A percentile compares a stretch with the other conserved stretches of the same genome.
Evolutionary conservation across 2,329 filamentous ascomycete species (phyloP).

Genomic region (Apiospora sp.): DNA sequence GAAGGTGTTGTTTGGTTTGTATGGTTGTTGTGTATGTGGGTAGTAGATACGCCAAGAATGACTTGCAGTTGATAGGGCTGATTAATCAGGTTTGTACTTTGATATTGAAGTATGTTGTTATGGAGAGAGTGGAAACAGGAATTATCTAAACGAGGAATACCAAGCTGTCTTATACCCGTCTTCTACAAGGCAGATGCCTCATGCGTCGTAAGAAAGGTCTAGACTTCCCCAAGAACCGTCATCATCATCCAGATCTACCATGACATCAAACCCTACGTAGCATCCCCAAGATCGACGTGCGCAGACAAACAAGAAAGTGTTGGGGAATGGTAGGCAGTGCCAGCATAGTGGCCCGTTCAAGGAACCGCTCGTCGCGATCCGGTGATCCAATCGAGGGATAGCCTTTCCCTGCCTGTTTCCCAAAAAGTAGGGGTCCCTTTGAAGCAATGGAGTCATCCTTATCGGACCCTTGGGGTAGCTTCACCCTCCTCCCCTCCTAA

Average conservation of each 20-base stretch:
- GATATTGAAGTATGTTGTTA: neutral
- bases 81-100: neutral
- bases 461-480: constrained; percentile 20
- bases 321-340: neutral
- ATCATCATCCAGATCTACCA: constrained; percentile 17
- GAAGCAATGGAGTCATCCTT: neutral
- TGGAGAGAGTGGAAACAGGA: neutral
- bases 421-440: neutral
- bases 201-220: neutral
- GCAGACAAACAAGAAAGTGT: constrained; percentile 14
- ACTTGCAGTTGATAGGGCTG: neutral
- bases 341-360: neutral
- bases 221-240: neutral
- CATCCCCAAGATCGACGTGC: constrained; percentile 27
- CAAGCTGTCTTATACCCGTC: constrained; percentile 21
- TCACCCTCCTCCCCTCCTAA: neutral
- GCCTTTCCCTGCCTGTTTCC: neutral
- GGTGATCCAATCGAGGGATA: neutral
- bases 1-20: neutral
- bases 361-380: constrained; percentile 11
- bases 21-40: neutral
- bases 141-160: neutral
- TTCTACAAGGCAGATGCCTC: neutral
- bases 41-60: neutral
- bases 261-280: constrained; percentile 29